These are phyloP conservation scores for Spathaspora sp. DNA, from an alignment of 1,139 yeast species.

Conservation along the genomic window DNA sequence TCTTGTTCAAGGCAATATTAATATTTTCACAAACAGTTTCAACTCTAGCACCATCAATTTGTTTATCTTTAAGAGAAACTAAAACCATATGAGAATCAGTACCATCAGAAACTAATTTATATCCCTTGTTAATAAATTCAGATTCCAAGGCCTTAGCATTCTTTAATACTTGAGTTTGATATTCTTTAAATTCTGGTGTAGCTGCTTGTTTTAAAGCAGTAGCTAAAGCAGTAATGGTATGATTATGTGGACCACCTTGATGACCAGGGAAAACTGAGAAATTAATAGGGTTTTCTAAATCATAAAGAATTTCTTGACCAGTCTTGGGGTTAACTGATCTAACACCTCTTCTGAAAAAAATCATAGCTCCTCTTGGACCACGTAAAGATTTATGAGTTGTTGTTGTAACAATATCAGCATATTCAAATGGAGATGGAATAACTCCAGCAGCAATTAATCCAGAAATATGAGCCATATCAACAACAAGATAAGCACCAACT, in stretches of 20 bases:
- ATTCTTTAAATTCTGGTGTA: slow-evolving; percentile 86
- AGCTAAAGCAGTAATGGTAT: slow-evolving; percentile 95
- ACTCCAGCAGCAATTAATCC: slow-evolving; percentile 97
- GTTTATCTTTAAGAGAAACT: slow-evolving; percentile 84
- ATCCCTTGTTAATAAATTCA: slow-evolving; percentile 70
- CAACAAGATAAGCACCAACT: slow-evolving; percentile 93
- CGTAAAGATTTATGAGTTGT: slow-evolving; percentile 97
- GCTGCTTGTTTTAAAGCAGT: slow-evolving; percentile 95
- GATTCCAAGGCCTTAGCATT: slow-evolving; percentile 84
- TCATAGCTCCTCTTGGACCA: slow-evolving; percentile 99
- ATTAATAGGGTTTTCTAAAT: slow-evolving; percentile 92
- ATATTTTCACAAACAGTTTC: slow-evolving; percentile 93
- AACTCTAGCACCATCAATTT: slow-evolving; percentile 96
- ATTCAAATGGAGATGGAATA: slow-evolving; percentile 92
- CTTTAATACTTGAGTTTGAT: slow-evolving; percentile 84
- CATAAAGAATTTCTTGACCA: slow-evolving; percentile 86
- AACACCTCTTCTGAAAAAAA: slow-evolving; percentile 96
- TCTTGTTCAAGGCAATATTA: slow-evolving; percentile 95
- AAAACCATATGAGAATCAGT: slow-evolving; percentile 97
- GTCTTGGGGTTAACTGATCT: slow-evolving; percentile 87
- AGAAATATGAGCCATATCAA: slow-evolving; percentile 98
- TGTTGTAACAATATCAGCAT: slow-evolving; percentile 96
- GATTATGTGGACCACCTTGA: slow-evolving; percentile 99
- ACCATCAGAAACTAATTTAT: slow-evolving; percentile 86
- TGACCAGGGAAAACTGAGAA: slow-evolving; percentile 99